Conservation (phyloP, 2,329 filamentous ascomycete genomes). For the Aphanocladium album region DNA sequence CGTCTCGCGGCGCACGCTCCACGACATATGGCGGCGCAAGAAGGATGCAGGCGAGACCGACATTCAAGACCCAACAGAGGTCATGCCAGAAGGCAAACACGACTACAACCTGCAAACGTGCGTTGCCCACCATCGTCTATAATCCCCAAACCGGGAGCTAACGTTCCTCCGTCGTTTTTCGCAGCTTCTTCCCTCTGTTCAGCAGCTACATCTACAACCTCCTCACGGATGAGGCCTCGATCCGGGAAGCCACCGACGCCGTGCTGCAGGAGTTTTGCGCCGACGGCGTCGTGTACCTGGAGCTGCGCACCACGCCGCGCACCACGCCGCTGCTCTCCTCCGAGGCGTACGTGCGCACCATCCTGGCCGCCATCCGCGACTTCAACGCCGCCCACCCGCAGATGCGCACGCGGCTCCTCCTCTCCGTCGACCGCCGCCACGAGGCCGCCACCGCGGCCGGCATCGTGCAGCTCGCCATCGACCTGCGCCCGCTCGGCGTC, state of each 20-base stretch:
- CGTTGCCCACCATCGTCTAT: slow-evolving; percentile 22
- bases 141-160: background rate
- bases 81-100: slow-evolving; percentile 66
- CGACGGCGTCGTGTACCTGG: slow-evolving; percentile 73
- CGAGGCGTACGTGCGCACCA: slow-evolving; percentile 57
- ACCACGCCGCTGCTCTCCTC: slow-evolving; percentile 54
- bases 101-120: slow-evolving; percentile 67
- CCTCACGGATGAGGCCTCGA: slow-evolving; percentile 55
- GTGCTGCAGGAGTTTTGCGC: slow-evolving; percentile 62
- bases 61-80: slow-evolving; percentile 62
- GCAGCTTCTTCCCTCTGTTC: slow-evolving; percentile 73
- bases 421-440: slow-evolving; percentile 68
- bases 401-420: slow-evolving; percentile 62
- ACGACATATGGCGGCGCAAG: slow-evolving; percentile 66
- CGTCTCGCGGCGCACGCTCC: slow-evolving; percentile 66
- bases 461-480: slow-evolving; percentile 58
- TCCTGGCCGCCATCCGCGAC: slow-evolving; percentile 58
- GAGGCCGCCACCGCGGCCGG: slow-evolving; percentile 54
- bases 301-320: slow-evolving; percentile 75
- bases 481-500: slow-evolving; percentile 49
- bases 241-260: slow-evolving; percentile 57
- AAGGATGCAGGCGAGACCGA: slow-evolving; percentile 46
- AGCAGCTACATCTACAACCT: slow-evolving; percentile 75
- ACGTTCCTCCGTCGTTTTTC: slow-evolving; percentile 5
- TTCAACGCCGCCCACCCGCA: slow-evolving; percentile 33